Percentiles rank a stretch among this genome's conserved stretches.
These are phyloP conservation scores for Rutstroemia sp. DNA, from an alignment of 2,329 filamentous ascomycete species.

Conservation along the genomic window DNA sequence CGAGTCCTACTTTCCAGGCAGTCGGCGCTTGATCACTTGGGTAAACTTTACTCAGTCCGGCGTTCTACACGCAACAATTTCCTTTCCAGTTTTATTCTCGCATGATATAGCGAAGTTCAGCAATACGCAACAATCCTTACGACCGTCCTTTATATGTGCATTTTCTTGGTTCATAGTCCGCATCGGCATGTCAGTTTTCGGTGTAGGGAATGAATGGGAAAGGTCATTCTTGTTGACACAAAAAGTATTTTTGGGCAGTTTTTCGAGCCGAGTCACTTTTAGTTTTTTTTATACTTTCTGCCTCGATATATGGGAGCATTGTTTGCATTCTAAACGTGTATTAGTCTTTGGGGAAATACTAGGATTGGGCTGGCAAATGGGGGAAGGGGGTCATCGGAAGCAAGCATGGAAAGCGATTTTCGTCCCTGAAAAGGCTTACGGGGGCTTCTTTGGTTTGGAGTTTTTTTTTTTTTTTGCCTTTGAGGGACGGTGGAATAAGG, in stretches of 20 bases:
- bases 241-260: too few relatives aligned
- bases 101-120: neutral
- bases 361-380: too few relatives aligned
- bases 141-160: conserved; percentile 9
- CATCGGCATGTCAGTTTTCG: conserved; percentile 2
- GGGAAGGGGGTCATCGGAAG: too few relatives aligned
- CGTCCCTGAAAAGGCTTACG: too few relatives aligned
- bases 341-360: too few relatives aligned
- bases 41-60: neutral
- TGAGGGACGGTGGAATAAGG: too few relatives aligned
- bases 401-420: too few relatives aligned
- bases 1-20: neutral
- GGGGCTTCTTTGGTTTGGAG: too few relatives aligned
- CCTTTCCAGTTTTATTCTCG: conserved; percentile 1
- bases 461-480: too few relatives aligned
- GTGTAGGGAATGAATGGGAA: neutral
- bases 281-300: neutral
- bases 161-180: conserved; percentile 2
- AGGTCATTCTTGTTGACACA: neutral
- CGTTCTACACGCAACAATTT: neutral
- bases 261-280: neutral
- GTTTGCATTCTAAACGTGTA: neutral
- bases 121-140: neutral
- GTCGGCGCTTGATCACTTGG: neutral
- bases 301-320: neutral